Evolutionary conservation across 2,329 filamentous ascomycete genomes (phyloP).

Genomic region (Monilinia aucupariae): DNA sequence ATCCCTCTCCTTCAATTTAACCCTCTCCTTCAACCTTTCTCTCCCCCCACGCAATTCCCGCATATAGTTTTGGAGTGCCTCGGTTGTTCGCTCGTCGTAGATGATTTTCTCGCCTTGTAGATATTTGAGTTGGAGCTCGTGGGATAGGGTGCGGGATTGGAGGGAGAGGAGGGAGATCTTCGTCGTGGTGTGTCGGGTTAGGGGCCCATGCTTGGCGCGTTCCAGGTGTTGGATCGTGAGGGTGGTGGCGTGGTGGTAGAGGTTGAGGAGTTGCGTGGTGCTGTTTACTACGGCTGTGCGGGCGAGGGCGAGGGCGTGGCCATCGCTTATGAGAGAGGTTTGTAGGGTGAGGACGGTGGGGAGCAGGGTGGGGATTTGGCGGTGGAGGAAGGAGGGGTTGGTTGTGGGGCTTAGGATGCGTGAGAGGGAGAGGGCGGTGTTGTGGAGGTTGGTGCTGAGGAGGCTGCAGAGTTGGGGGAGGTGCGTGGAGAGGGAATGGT

Average conservation of each 20-base stretch:
- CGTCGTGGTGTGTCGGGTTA: conserved; percentile 27
- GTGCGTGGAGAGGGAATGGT: conserved; percentile 44
- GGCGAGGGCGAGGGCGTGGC: neutral
- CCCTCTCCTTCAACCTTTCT: conserved; percentile 30
- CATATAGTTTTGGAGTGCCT: conserved; percentile 30
- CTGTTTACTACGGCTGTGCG: neutral
- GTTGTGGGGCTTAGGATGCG: conserved; percentile 45
- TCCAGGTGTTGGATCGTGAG: conserved; percentile 32
- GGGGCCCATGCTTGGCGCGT: conserved; percentile 29
- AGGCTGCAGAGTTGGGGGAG: conserved; percentile 45
- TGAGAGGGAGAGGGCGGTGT: conserved; percentile 45
- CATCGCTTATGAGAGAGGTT: neutral
- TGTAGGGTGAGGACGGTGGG: conserved; percentile 38
- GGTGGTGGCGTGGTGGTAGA: conserved; percentile 27
- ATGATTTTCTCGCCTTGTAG: conserved; percentile 27
- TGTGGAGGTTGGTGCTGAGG: conserved; percentile 46
- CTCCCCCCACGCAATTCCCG: conserved; percentile 28
- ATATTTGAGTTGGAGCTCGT: conserved; percentile 23
- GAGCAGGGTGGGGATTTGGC: conserved; percentile 47
- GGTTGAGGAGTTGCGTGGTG: conserved; percentile 27
- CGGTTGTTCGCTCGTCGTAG: conserved; percentile 30
- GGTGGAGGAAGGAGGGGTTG: conserved; percentile 50
- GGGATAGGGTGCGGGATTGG: conserved; percentile 18
- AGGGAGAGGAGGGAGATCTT: conserved; percentile 25
- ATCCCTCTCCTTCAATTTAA: conserved; percentile 26